Percentiles rank a stretch among this genome's conserved stretches.
phyloP scores from a whole-genome alignment of 176 grass and related monocot species.

The Pharus latifolius region DNA sequence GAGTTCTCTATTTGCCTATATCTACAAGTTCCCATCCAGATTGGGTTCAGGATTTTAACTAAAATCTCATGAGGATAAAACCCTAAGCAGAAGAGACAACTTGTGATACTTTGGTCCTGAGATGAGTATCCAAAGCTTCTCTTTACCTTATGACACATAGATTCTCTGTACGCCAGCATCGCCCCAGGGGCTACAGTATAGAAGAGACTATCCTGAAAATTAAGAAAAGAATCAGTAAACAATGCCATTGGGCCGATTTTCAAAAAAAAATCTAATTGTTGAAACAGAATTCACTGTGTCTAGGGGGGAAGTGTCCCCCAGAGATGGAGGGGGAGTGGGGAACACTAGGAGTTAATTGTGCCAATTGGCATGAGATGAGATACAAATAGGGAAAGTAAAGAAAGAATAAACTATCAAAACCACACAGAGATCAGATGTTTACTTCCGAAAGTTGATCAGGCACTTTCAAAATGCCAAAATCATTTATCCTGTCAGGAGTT shows the following conservation, averaged over 20 bases:
- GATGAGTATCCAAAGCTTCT: conserved; percentile 2
- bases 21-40: neutral
- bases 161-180: conserved; percentile 83
- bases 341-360: neutral
- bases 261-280: neutral
- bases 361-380: neutral
- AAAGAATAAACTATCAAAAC: conserved; percentile 14
- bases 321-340: no score
- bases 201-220: conserved; percentile 74
- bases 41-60: conserved; percentile 7
- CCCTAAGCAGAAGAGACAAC: neutral
- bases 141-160: conserved; percentile 65
- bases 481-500: conserved; percentile 72
- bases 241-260: neutral
- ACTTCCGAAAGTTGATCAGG: conserved; percentile 69
- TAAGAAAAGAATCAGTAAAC: conserved; percentile 15
- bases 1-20: neutral
- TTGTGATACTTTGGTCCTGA: conserved; percentile 5
- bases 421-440: conserved; percentile 7
- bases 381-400: neutral
- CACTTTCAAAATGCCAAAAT: conserved; percentile 62
- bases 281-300: neutral
- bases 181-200: conserved; percentile 64
- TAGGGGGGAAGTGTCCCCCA: no score
- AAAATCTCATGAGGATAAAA: neutral